Evolutionary conservation across 306 rosid species (phyloP), one percentile per base, ranked within the genome.

Genomic region (Delonix regia): DNA sequence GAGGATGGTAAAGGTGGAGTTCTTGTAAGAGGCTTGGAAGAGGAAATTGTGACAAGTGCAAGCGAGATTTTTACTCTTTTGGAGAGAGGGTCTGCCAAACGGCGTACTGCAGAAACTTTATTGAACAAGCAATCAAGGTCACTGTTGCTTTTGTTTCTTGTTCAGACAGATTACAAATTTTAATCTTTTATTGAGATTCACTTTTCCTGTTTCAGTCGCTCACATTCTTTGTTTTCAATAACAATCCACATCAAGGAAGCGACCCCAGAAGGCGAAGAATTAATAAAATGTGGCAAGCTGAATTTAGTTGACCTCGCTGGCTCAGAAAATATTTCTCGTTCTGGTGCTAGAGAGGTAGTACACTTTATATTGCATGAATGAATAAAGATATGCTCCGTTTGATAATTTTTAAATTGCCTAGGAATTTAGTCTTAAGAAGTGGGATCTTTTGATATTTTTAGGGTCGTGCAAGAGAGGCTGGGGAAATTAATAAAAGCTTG

Each of bases 401-500:
- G 71, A 30, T 56, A 53, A 30, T 34, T 18, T 27, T 22, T 73
- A 34, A 57, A 44, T 68, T 49, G 16, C 60, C 6, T 1, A 28
- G 21, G 15, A 63, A 38, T 14, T 64, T 21, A 18, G 21, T 22
- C 34, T 59, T 78, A 6, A 28, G 57, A 5, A 21, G 48, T 36
- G 22, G 39, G 49, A 11, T 67, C 56, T 84, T 41, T 12, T 80
- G 27, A 60, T 78, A 16, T 52, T 65, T 76, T 21, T 34, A 96
- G 99, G 99, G 98, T 22, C 98, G 98, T 57, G 99, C 99, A 48
- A 88, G 99, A 78, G 99, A 96, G 83, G 99, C 99, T 9, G 99
- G 98, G 39, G 99, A 96, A 87, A 96, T 96, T 71, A 96, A 96
- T 75, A 96, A 96, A 88, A 96, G 99, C 75, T 86, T 96, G 85